Evolutionary conservation across 2,329 filamentous ascomycete species (phyloP).

Genomic region (Sphaerulina musiva): DNA sequence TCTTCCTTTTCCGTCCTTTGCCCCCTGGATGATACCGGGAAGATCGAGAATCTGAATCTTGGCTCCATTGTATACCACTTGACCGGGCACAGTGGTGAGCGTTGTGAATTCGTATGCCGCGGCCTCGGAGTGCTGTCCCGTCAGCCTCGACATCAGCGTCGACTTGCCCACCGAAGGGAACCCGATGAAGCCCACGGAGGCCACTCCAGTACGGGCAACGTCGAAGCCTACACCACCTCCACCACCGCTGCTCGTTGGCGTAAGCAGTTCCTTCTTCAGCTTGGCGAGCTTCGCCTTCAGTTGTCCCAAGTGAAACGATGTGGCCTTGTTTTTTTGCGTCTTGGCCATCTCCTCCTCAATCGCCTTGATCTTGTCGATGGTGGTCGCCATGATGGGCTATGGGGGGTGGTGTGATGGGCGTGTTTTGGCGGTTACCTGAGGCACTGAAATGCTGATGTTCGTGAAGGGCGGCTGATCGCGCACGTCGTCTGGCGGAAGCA

Average conservation of each 20-base stretch:
- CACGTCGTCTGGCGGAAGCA: background rate
- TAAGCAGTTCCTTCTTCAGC: slow-evolving; percentile 90
- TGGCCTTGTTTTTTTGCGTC: slow-evolving; percentile 65
- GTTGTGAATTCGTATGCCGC: slow-evolving; percentile 99
- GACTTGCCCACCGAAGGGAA: slow-evolving; percentile 98
- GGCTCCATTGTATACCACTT: slow-evolving; percentile 92
- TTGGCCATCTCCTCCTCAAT: slow-evolving; percentile 96
- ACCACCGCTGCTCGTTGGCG: slow-evolving; percentile 69
- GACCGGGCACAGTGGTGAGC: slow-evolving; percentile 90
- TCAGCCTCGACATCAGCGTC: slow-evolving; percentile 90
- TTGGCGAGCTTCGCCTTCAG: slow-evolving; percentile 98
- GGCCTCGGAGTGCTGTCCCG: slow-evolving; percentile 93
- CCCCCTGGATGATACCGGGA: slow-evolving; percentile 96
- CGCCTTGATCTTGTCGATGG: slow-evolving; percentile 97
- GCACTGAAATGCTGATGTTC: background rate
- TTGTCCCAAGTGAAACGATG: slow-evolving; percentile 52
- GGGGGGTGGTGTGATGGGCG: background rate
- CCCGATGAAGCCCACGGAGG: slow-evolving; percentile 94
- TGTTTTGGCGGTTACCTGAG: background rate
- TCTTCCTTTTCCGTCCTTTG: slow-evolving; percentile 95
- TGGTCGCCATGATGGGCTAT: slow-evolving; percentile 69
- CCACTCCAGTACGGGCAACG: slow-evolving; percentile 93
- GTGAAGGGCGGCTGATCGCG: background rate
- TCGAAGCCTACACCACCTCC: slow-evolving; percentile 82
- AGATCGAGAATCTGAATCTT: slow-evolving; percentile 98